Evolutionary conservation across 208 protist genomes (phyloP), one percentile per base, ranked within the genome.

Genomic region (Tritrichomonas foetus): DNA sequence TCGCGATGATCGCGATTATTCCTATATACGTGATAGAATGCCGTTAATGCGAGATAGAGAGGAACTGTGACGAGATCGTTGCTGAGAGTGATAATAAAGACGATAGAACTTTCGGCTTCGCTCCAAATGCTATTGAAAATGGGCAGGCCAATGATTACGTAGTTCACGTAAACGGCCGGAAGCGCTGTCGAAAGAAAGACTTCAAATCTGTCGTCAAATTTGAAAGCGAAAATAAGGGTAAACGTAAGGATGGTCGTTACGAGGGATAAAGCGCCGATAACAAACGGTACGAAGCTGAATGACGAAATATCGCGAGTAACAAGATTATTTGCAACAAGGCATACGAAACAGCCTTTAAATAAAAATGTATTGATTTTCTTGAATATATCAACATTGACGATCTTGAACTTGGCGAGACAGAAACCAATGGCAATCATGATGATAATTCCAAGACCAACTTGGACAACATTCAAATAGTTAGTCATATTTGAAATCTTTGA

Each of bases 121-220:
- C 33, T 47, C 78, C 78, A 89, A 57, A 89, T 89, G 39, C 41
- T 53, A 89, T 89, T 57, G 16, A 53, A 89, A 89, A 89, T 89
- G 13, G 78, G 78, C 1, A 89, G 33, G 39, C 78, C 78, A n/a
- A 89, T 47, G 47, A 89, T 89, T 27, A 89, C 47, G 36, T 89
- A 89, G 57, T 89, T 89, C 11, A 89, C 78, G 30, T 53, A 89
- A 20, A 57, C 9, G 22, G 78, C 9, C 22, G 78, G 78, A 44
- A 44, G 47, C 33, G 39, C 25, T 33, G 78, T 89, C n/a, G 78
- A 53, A 39, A 89, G 44, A 61, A 44, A 89, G 9, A 27, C 9
- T 89, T 53, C 78, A 53, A 49, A 1, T 33, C 47, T 25, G 44
- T 89, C 30, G 53, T 89, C 47, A 30, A 57, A 57, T 22, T 44